These are phyloP conservation scores for Spizellomyces sp. DNA, from an alignment of 192 early-diverging fungal species.

Conservation along the genomic window DNA sequence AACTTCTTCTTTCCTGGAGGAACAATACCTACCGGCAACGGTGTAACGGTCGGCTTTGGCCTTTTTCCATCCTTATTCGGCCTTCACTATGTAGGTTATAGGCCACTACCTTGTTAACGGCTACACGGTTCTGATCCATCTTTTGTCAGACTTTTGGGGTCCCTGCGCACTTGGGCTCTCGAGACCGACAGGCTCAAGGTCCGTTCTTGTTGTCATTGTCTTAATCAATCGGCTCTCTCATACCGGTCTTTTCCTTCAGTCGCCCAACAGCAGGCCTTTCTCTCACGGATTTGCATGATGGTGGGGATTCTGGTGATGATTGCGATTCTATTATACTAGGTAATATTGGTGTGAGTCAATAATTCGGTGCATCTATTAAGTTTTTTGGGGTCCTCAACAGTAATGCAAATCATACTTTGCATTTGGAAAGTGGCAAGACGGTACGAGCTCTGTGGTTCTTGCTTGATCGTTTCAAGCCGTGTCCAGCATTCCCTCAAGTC, in stretches of 20 bases:
- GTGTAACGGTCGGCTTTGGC: slow-evolving; percentile 64
- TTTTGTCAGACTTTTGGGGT: neutral
- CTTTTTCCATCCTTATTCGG: slow-evolving; percentile 74
- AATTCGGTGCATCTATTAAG: no score
- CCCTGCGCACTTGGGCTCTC: slow-evolving; percentile 10
- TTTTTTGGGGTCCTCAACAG: no score
- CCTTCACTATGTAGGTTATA: slow-evolving; percentile 43
- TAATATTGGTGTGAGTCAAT: no score
- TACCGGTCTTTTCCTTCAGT: slow-evolving; percentile 44
- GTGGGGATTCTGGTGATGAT: slow-evolving; percentile 75
- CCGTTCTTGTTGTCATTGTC: no score
- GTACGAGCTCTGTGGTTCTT: no score
- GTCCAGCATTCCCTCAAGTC: no score
- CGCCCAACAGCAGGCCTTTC: slow-evolving; percentile 70
- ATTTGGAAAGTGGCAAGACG: no score
- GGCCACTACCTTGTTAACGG: neutral
- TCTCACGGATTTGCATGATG: slow-evolving; percentile 83
- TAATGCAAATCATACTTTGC: no score
- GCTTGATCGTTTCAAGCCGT: no score
- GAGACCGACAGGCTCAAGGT: no score
- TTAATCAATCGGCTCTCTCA: no score
- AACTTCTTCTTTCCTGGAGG: slow-evolving; percentile 21
- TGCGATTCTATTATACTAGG: slow-evolving; percentile 73
- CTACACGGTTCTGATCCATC: neutral
- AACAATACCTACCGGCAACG: slow-evolving; percentile 38